Evolutionary conservation across 2,329 filamentous ascomycete species (phyloP).

Genomic region (Geosmithia putterillii): DNA sequence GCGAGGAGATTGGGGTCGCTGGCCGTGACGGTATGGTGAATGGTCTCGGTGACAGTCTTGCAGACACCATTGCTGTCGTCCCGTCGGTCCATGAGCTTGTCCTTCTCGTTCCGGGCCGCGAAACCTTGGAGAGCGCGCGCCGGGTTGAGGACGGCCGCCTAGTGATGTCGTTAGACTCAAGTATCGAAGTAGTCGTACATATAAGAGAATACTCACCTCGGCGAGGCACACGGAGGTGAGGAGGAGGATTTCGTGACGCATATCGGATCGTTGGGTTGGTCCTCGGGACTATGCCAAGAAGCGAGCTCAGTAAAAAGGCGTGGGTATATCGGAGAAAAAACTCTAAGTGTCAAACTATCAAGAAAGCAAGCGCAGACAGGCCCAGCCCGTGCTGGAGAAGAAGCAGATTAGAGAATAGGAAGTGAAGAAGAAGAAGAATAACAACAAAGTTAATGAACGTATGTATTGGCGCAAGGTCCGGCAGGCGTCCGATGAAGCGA

Average conservation of each 20-base stretch:
- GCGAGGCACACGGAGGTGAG: not conserved
- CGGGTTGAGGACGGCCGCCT: not conserved
- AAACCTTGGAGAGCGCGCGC: not conserved
- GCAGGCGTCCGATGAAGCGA: not conserved
- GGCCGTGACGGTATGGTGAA: slow-evolving; percentile 5
- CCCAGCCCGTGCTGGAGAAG: not conserved
- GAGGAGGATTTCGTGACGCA: not conserved
- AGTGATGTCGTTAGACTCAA: not conserved
- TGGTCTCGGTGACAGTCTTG: slow-evolving; percentile 6
- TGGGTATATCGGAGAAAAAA: not conserved
- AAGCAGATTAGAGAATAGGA: not conserved
- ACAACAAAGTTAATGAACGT: too few species aligned
- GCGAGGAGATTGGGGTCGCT: slow-evolving; percentile 1
- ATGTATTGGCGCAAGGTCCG: not conserved
- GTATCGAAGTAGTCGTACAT: not conserved
- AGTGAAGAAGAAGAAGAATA: too few species aligned
- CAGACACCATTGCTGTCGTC: not conserved
- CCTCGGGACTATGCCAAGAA: not conserved
- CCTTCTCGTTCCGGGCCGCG: not conserved
- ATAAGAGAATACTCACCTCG: not conserved
- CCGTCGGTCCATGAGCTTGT: not conserved
- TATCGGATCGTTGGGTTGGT: not conserved
- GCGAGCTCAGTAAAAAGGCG: not conserved
- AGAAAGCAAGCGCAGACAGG: not conserved
- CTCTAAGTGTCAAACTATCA: not conserved